Evolutionary conservation across 345 rosid genomes (phyloP).

Genomic region (Gossypium raimondii): DNA sequence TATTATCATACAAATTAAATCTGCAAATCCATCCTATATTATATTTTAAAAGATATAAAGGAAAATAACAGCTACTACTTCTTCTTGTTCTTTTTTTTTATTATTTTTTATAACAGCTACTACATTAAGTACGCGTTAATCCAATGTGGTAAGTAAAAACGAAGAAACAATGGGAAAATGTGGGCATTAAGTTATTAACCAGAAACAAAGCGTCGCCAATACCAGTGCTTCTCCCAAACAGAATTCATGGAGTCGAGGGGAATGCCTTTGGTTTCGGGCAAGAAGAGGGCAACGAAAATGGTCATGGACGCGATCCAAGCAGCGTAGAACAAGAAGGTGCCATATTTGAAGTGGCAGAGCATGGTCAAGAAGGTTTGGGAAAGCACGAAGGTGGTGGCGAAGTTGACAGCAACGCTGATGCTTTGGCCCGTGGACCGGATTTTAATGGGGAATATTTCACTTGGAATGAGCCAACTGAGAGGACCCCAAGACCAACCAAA

Average conservation of each 20-base stretch:
- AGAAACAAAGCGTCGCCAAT: constrained; percentile 45
- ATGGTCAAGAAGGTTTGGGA: constrained; percentile 57
- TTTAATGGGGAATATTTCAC: constrained; percentile 66
- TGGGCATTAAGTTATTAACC: not conserved
- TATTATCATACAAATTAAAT: not conserved
- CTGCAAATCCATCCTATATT: too few species aligned
- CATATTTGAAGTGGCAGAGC: constrained; percentile 63
- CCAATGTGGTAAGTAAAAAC: not conserved
- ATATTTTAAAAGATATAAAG: not conserved
- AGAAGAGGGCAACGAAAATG: constrained; percentile 36
- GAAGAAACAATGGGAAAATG: not conserved
- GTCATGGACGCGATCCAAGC: constrained; percentile 60
- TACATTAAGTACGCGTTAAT: not conserved
- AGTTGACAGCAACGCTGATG: constrained; percentile 47
- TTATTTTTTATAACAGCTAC: not conserved
- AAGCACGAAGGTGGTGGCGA: constrained; percentile 44
- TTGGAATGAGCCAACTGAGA: constrained; percentile 53
- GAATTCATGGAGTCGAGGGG: constrained; percentile 51
- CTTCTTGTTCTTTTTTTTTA: too few species aligned
- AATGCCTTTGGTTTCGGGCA: constrained; percentile 67
- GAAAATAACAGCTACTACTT: not conserved
- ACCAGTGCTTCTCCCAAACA: constrained; percentile 66
- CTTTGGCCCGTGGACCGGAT: constrained; percentile 62
- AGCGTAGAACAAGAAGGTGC: constrained; percentile 53
- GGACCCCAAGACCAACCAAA: constrained; percentile 85